These are phyloP conservation scores for Kurtzmaniella natalensis DNA, from an alignment of 1,139 yeast species.

Conservation along the genomic window DNA sequence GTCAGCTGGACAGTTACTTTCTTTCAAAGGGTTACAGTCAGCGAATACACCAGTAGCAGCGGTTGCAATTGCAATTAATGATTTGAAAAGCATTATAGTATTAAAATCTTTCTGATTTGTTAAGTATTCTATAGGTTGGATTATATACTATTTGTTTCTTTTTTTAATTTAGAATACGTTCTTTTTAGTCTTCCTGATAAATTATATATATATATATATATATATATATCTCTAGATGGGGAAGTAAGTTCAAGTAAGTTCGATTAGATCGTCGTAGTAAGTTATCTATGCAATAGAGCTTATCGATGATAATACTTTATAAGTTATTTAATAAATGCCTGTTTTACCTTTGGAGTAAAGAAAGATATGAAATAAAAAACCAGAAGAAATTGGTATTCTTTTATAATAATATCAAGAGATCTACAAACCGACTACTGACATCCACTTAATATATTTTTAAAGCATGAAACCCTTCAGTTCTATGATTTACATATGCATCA, in stretches of 20 bases:
- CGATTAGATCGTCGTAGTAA: neutral
- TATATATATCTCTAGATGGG: neutral
- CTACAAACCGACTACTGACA: neutral
- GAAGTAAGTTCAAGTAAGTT: neutral
- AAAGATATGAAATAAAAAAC: neutral
- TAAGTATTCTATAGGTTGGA: neutral
- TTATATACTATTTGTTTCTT: no score
- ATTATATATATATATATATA: neutral
- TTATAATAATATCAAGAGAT: no score
- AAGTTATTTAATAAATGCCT: no score
- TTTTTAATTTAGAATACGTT: neutral
- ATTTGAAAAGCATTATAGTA: constrained; percentile 3
- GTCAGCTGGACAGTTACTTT: constrained; percentile 33
- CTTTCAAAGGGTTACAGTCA: constrained; percentile 31
- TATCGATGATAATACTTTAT: no score
- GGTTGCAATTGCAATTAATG: constrained; percentile 6
- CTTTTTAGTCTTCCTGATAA: neutral
- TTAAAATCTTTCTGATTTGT: neutral
- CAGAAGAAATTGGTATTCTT: neutral
- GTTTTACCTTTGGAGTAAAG: no score
- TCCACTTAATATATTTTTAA: neutral
- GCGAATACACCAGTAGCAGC: constrained; percentile 9
- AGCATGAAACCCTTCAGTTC: neutral
- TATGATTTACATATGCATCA: no score
- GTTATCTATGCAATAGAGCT: no score